A percentile compares a stretch with the other conserved stretches of the same genome.
Conservation (phyloP, 345 rosid species). For the Brassica juncea region DNA sequence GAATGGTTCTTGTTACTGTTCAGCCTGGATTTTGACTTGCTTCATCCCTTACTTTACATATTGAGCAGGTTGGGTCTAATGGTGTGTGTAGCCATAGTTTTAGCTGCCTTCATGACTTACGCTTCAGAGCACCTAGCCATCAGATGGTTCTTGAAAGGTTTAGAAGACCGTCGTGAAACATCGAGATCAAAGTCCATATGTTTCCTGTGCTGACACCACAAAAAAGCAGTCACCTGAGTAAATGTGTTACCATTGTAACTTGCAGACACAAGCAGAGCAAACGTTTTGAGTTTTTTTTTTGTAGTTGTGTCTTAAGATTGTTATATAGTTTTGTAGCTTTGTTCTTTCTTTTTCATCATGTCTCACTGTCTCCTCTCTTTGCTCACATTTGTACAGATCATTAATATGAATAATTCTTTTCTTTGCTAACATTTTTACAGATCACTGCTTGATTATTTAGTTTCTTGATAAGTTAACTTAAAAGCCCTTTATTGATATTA, state of each 20-base stretch:
- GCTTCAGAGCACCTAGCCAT: slow-evolving; percentile 83
- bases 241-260: slow-evolving; percentile 25
- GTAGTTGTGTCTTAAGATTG: slow-evolving; percentile 1
- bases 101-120: slow-evolving; percentile 87
- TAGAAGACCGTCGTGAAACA: slow-evolving; percentile 61
- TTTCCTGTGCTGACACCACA: slow-evolving; percentile 47
- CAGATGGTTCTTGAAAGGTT: slow-evolving; percentile 68
- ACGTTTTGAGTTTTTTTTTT: not conserved
- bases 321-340: not conserved
- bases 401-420: no score
- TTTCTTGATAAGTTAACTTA: not conserved
- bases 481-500: slow-evolving; percentile 20
- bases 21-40: not conserved
- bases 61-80: slow-evolving; percentile 74
- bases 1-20: slow-evolving; percentile 27
- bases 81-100: slow-evolving; percentile 70
- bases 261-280: slow-evolving; percentile 6
- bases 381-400: slow-evolving; percentile 21
- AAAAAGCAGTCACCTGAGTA: not conserved
- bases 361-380: not conserved
- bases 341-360: slow-evolving; percentile 9
- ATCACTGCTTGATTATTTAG: slow-evolving; percentile 55
- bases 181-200: slow-evolving; percentile 51
- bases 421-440: not conserved
- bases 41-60: not conserved